phyloP scores from a whole-genome alignment of 768 basidiomycete species.

The Cystobasidium onofrii region DNA sequence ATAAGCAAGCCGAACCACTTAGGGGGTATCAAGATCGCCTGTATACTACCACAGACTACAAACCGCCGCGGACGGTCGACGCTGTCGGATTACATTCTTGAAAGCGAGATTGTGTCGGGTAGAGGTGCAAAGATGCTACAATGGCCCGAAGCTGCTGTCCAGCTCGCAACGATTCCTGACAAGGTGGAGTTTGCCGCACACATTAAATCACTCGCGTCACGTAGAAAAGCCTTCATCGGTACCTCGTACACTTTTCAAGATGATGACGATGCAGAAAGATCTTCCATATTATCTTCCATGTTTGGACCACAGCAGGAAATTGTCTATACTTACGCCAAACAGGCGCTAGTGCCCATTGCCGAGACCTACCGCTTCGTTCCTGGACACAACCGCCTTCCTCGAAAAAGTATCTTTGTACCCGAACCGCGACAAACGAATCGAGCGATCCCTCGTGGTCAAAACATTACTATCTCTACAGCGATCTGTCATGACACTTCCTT shows the following conservation, averaged over 20 bases:
- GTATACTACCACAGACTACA: background rate
- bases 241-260: background rate
- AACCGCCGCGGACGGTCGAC: background rate
- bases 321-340: conserved; percentile 18
- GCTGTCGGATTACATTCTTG: conserved; percentile 1
- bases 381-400: background rate
- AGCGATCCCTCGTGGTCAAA: background rate
- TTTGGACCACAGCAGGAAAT: background rate
- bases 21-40: background rate
- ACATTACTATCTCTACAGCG: background rate
- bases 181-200: background rate
- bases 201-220: background rate
- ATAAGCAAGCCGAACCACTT: background rate
- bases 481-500: conserved; percentile 21
- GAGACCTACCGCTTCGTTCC: conserved; percentile 1
- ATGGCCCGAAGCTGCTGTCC: conserved; percentile 15
- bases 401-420: background rate
- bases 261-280: background rate
- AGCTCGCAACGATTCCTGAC: background rate
- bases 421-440: background rate
- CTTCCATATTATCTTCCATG: background rate
- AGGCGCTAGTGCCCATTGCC: conserved; percentile 21
- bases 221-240: background rate
- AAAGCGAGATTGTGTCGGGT: conserved; percentile 3
- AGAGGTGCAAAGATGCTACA: conserved; percentile 12